phyloP scores from a whole-genome alignment of 2,329 filamentous ascomycete species.

The Pseudogymnoascus sp. region DNA sequence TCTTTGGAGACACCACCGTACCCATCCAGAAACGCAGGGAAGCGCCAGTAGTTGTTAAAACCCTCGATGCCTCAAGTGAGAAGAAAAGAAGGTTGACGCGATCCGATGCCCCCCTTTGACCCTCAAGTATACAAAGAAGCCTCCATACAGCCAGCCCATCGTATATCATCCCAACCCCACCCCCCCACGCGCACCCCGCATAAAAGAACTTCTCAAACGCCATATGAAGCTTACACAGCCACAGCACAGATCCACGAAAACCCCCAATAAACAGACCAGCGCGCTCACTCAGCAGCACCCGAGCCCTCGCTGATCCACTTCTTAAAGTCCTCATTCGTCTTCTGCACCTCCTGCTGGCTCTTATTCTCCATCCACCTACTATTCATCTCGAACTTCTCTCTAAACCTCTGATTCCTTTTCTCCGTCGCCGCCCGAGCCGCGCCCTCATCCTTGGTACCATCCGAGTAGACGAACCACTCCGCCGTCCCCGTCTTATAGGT shows the following conservation, averaged over 20 bases:
- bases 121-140: background rate
- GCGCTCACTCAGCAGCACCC: background rate
- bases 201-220: background rate
- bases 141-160: background rate
- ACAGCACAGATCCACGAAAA: background rate
- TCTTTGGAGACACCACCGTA: background rate
- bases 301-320: conserved; percentile 34
- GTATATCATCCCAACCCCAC: conserved; percentile 1
- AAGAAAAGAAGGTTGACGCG: background rate
- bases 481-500: conserved; percentile 63
- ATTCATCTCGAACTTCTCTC: conserved; percentile 44
- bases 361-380: conserved; percentile 37
- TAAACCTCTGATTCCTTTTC: conserved; percentile 38
- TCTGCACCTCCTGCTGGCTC: conserved; percentile 40
- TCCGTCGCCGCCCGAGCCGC: conserved; percentile 26
- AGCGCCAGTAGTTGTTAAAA: background rate
- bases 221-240: background rate
- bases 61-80: background rate
- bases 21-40: background rate
- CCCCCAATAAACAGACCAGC: background rate
- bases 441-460: conserved; percentile 30
- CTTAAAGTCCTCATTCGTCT: conserved; percentile 37
- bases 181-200: background rate
- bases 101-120: background rate
- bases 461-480: conserved; percentile 59